phyloP scores from a whole-genome alignment of 1,284 basidiomycete species.

The Tilletiaria anomala region DNA sequence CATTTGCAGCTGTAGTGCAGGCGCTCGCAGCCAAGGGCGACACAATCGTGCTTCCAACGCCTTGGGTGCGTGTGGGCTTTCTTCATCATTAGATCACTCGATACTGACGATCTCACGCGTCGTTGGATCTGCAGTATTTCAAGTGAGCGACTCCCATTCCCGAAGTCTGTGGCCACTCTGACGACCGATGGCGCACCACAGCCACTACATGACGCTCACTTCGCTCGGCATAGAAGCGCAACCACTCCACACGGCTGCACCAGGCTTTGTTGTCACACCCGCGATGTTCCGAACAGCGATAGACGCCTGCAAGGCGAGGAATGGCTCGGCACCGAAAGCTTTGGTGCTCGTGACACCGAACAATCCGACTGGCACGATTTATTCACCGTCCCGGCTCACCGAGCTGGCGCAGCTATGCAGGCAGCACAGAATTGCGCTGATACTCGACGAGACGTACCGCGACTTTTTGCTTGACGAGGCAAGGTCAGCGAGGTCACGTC shows the following conservation, averaged over 20 bases:
- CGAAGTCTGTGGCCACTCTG: slow-evolving; percentile 50
- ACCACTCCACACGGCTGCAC: slow-evolving; percentile 49
- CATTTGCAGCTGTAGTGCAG: slow-evolving; percentile 54
- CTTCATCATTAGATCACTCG: too few relatives aligned
- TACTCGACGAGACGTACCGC: slow-evolving; percentile 54
- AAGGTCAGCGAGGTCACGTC: slow-evolving; percentile 35
- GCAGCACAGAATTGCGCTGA: slow-evolving; percentile 52
- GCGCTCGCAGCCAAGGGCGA: slow-evolving; percentile 57
- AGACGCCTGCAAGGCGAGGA: slow-evolving; percentile 28
- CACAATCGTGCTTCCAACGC: slow-evolving; percentile 56
- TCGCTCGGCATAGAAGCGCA: slow-evolving; percentile 44
- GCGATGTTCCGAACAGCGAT: not conserved
- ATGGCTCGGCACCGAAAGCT: slow-evolving; percentile 51
- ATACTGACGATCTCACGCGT: too few relatives aligned
- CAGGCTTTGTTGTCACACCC: slow-evolving; percentile 52
- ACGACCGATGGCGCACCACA: slow-evolving; percentile 43
- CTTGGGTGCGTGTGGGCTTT: too few relatives aligned
- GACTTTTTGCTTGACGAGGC: slow-evolving; percentile 53
- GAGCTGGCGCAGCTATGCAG: slow-evolving; percentile 54
- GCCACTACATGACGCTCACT: slow-evolving; percentile 50
- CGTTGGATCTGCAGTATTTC: too few relatives aligned
- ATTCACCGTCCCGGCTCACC: slow-evolving; percentile 50
- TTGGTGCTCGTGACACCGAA: slow-evolving; percentile 45
- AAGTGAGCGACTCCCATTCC: slow-evolving; percentile 2
- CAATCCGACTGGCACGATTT: slow-evolving; percentile 62